These are phyloP conservation scores for Nemania sp. DNA, from an alignment of 2,329 filamentous ascomycete species.

Conservation along the genomic window DNA sequence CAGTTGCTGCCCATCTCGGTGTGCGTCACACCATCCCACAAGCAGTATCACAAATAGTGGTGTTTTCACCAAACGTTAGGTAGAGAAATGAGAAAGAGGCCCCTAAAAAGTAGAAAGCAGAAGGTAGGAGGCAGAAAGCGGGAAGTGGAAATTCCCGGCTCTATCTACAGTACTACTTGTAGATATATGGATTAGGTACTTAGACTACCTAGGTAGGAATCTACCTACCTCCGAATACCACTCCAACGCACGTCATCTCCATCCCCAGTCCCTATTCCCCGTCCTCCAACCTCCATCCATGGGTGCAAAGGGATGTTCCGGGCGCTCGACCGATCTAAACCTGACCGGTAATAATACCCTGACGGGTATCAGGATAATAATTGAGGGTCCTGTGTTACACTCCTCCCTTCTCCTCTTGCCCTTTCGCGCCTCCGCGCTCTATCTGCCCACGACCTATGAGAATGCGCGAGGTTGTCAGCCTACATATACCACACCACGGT, in stretches of 20 bases:
- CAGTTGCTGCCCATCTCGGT: slow-evolving; percentile 7
- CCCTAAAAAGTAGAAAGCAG: background rate
- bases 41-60: background rate
- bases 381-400: slow-evolving; percentile 36
- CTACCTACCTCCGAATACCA: background rate
- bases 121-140: background rate
- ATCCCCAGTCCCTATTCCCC: background rate
- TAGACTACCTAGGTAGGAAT: too few relatives aligned
- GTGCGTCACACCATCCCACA: slow-evolving; percentile 11
- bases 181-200: too few relatives aligned
- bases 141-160: background rate
- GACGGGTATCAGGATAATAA: slow-evolving; percentile 18
- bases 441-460: slow-evolving; percentile 20
- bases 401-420: background rate
- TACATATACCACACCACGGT: slow-evolving; percentile 22
- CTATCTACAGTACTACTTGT: too few relatives aligned
- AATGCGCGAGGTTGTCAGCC: slow-evolving; percentile 37
- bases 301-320: slow-evolving; percentile 3
- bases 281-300: slow-evolving; percentile 8
- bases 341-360: slow-evolving; percentile 27
- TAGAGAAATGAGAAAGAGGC: background rate
- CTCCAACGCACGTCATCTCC: slow-evolving; percentile 9
- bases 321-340: slow-evolving; percentile 20
- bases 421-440: slow-evolving; percentile 16
- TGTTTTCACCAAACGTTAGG: background rate